These are phyloP conservation scores for Coccomyxa sp. DNA, from an alignment of 139 green algal genomes.

Conservation along the genomic window DNA sequence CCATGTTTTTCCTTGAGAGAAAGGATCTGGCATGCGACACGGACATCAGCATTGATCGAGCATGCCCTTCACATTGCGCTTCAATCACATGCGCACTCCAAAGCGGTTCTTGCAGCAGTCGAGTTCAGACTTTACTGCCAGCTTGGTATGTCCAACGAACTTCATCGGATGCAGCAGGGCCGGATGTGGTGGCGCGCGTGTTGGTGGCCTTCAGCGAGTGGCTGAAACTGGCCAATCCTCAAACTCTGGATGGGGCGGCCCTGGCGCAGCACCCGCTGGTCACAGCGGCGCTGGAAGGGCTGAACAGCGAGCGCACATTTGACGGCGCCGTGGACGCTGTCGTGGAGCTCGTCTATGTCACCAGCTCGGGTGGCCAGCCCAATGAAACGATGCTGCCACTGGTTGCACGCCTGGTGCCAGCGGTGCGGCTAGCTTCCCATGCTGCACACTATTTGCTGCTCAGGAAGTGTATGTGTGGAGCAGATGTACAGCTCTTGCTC, in stretches of 20 bases:
- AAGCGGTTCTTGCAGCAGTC: too few species aligned
- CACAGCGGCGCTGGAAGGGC: slow-evolving; percentile 55
- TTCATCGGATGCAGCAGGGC: too few species aligned
- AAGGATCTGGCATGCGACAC: neutral
- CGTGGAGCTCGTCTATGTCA: slow-evolving; percentile 41
- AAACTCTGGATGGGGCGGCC: slow-evolving; percentile 1
- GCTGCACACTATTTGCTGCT: neutral
- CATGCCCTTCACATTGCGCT: too few species aligned
- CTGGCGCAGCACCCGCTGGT: slow-evolving; percentile 43
- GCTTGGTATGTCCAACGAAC: too few species aligned
- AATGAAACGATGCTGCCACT: slow-evolving; percentile 55
- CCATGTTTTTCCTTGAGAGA: too few species aligned
- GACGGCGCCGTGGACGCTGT: slow-evolving; percentile 74
- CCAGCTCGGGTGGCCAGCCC: slow-evolving; percentile 21
- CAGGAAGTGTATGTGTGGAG: neutral
- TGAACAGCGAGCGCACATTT: slow-evolving; percentile 51
- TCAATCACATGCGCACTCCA: too few species aligned
- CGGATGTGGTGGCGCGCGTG: slow-evolving; percentile 8
- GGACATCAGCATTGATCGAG: neutral
- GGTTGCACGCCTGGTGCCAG: slow-evolving; percentile 64
- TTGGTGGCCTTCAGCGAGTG: slow-evolving; percentile 77
- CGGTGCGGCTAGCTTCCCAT: slow-evolving; percentile 4
- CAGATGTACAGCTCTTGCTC: neutral
- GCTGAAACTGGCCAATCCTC: slow-evolving; percentile 53
- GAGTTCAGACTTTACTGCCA: too few species aligned